Evolutionary conservation across 2,329 filamentous ascomycete genomes (phyloP), one percentile per base, ranked within the genome.

Genomic region (Hirsutella thompsonii): DNA sequence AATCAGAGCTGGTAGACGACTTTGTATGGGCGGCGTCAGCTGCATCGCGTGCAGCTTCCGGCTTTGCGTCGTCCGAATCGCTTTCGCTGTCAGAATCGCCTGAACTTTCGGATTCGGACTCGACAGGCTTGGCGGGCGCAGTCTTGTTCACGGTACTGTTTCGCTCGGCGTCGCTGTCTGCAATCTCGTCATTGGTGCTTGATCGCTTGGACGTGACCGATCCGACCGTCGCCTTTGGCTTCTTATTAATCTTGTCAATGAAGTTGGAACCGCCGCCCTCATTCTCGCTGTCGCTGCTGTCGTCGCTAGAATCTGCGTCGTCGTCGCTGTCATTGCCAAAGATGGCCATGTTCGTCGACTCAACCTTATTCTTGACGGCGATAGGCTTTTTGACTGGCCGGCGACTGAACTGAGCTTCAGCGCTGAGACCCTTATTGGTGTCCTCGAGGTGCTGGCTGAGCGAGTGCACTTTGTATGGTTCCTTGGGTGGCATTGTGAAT

Each of bases 131-230:
- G 16, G 36, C 2, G n/a, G 43, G 19, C 10, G 21, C 34, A 9
- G 37, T 33, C 20, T 49, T 43, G 20, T 46, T 47, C 28, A 35
- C 23, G 20, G 43, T 34, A n/a, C 42, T 39, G 30, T 53, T 54
- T 41, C 57, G 58, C 44, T 64, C 63, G 49, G 49, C 58, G 48
- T 66, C 61, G 49, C 63, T 66, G 42, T 66, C 63, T 50, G 61
- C 61, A 44, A 66, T 64, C 45, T 65, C 63, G 19, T 61, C 58
- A 35, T 56, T 45, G 47, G 58, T 57, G 52, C 47, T 53, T 43
- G 52, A 55, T 41, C 52, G 48, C 42, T 52, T 55, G 41, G 55
- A 29, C 43, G 47, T 36, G 38, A 47, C 39, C 35, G 39, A 8
- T n/a, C 44, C 34, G 30, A 45, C 45, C 16, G 45, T 48, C 14